Conservation (phyloP, 768 basidiomycete species). For the Boletus barrowsii region DNA sequence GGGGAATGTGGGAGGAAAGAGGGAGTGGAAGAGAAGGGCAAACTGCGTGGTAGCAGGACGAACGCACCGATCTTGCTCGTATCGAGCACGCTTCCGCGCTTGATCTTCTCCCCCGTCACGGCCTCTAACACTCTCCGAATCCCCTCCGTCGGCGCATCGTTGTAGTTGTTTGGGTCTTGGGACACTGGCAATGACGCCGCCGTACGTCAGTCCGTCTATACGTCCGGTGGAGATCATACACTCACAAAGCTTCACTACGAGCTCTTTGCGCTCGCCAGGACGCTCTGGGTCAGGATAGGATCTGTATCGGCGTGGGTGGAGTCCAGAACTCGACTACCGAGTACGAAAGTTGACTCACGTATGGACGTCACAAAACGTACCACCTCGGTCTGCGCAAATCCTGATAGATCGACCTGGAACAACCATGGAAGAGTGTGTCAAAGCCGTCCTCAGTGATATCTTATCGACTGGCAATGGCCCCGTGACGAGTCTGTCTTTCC, state of each 20-base stretch:
- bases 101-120: slow-evolving; percentile 65
- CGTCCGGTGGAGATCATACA: too few species aligned
- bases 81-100: slow-evolving; percentile 61
- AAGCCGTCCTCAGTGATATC: not conserved
- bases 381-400: slow-evolving; percentile 87
- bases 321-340: not conserved
- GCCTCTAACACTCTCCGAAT: slow-evolving; percentile 83
- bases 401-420: slow-evolving; percentile 76
- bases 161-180: slow-evolving; percentile 83
- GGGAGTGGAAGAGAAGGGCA: not conserved
- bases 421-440: slow-evolving; percentile 1
- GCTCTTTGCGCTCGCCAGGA: slow-evolving; percentile 58
- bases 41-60: not conserved
- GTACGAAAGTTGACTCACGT: slow-evolving; percentile 47
- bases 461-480: not conserved
- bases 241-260: slow-evolving; percentile 88
- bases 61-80: slow-evolving; percentile 76
- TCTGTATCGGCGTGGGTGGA: slow-evolving; percentile 31
- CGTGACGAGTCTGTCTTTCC: slow-evolving; percentile 5
- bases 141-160: slow-evolving; percentile 92
- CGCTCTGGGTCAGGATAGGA: slow-evolving; percentile 74
- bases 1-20: too few species aligned
- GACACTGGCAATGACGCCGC: slow-evolving; percentile 55
- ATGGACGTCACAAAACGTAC: slow-evolving; percentile 90
- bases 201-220: not conserved